These are phyloP conservation scores for Torulaspora gathmanii DNA, from an alignment of 805 yeast genomes.

Conservation along the genomic window DNA sequence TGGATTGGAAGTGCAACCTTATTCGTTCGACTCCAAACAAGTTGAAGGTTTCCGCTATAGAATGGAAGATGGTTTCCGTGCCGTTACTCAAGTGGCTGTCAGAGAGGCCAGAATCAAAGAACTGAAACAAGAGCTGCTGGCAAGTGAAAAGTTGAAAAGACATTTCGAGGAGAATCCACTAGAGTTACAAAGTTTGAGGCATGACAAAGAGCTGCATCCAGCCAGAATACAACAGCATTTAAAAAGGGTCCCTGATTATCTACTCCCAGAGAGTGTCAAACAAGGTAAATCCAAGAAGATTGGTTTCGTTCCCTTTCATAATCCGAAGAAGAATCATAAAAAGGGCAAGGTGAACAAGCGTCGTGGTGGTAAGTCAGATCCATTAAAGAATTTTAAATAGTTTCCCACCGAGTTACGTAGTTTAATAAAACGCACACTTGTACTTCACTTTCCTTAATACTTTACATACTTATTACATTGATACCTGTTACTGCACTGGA, in stretches of 20 bases:
- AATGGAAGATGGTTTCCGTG: constrained; percentile 94
- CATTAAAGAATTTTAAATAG: constrained; percentile 54
- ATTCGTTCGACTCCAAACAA: constrained; percentile 85
- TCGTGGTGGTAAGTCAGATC: constrained; percentile 50
- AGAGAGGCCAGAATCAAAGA: constrained; percentile 93
- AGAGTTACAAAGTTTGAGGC: constrained; percentile 82
- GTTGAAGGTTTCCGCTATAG: constrained; percentile 95
- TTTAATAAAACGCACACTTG: constrained; percentile 2
- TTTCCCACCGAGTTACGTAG: constrained; percentile 4
- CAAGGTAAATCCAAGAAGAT: constrained; percentile 46
- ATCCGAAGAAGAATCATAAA: constrained; percentile 37
- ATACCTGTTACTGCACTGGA: constrained; percentile 24
- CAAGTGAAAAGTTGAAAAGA: constrained; percentile 85
- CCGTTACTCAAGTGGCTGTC: constrained; percentile 82
- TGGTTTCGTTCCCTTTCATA: constrained; percentile 70
- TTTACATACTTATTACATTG: background rate
- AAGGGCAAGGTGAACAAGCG: constrained; percentile 43
- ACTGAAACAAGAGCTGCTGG: constrained; percentile 75
- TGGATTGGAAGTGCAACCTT: constrained; percentile 77
- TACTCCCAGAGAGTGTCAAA: constrained; percentile 77
- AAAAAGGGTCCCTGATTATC: constrained; percentile 87
- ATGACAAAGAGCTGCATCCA: constrained; percentile 83
- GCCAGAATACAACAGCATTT: constrained; percentile 77
- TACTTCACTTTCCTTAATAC: background rate
- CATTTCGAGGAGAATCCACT: constrained; percentile 97